Percentiles rank a stretch among this genome's conserved stretches.
Evolutionary conservation across 1,284 basidiomycete genomes (phyloP).

Genomic region (Meira nashicola): DNA sequence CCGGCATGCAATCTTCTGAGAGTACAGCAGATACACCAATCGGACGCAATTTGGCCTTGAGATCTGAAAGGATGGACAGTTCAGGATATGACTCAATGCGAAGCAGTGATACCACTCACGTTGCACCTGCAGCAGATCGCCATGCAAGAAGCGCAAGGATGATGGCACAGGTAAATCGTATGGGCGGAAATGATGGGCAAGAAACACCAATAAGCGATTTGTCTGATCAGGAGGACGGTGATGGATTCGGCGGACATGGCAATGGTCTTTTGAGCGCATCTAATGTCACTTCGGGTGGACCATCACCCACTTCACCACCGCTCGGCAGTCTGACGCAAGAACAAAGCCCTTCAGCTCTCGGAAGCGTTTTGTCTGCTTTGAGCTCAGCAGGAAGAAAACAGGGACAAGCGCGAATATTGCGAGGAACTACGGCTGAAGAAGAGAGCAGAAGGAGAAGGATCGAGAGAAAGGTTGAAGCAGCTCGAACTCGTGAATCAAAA

Average conservation of each 20-base stretch:
- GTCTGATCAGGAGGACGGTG: slow-evolving; percentile 38
- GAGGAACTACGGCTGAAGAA: slow-evolving; percentile 43
- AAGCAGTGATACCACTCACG: neutral
- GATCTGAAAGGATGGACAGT: neutral
- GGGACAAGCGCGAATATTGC: slow-evolving; percentile 44
- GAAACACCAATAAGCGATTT: slow-evolving; percentile 6
- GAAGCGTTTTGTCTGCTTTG: slow-evolving; percentile 40
- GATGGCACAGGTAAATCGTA: slow-evolving; percentile 29
- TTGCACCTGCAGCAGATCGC: slow-evolving; percentile 17
- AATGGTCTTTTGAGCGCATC: neutral
- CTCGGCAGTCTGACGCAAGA: slow-evolving; percentile 43
- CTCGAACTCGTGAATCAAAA: slow-evolving; percentile 19
- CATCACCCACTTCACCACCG: slow-evolving; percentile 13
- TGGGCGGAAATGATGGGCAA: slow-evolving; percentile 16
- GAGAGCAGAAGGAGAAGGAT: slow-evolving; percentile 30
- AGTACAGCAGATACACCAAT: neutral
- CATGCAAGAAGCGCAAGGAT: slow-evolving; percentile 30
- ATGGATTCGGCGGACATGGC: slow-evolving; percentile 2
- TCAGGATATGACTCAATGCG: neutral
- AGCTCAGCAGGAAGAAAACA: slow-evolving; percentile 41
- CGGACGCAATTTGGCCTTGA: neutral
- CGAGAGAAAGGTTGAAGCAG: slow-evolving; percentile 36
- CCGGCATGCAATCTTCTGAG: neutral
- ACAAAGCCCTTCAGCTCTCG: slow-evolving; percentile 36
- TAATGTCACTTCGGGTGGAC: neutral